A percentile compares a stretch with the other conserved stretches of the same genome.
These are phyloP conservation scores for Naegleria fowleri DNA, from an alignment of 208 protist genomes.

Conservation along the genomic window DNA sequence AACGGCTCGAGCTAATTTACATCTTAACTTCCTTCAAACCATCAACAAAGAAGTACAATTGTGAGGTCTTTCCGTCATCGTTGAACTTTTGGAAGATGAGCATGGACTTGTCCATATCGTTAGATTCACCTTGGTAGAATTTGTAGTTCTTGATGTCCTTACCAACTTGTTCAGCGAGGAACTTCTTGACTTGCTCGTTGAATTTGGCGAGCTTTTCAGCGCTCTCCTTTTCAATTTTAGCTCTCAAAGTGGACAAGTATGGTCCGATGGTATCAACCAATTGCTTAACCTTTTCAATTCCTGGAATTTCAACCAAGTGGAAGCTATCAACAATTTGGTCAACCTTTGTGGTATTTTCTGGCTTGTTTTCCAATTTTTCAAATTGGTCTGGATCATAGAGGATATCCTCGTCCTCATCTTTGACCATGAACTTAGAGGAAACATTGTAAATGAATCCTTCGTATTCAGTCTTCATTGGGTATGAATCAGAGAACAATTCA, in stretches of 20 bases:
- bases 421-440: background rate
- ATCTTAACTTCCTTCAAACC: background rate
- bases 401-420: background rate
- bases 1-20: no score
- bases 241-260: background rate
- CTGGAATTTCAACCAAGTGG: background rate
- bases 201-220: background rate
- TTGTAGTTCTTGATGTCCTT: background rate
- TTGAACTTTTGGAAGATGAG: background rate
- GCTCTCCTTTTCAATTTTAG: background rate
- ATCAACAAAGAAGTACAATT: slow-evolving; percentile 8
- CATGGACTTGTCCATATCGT: background rate
- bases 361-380: background rate
- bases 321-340: background rate
- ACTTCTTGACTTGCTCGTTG: background rate
- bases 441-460: background rate
- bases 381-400: background rate
- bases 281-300: background rate
- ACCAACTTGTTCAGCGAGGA: background rate
- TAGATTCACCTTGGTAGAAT: background rate
- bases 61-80: background rate
- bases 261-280: background rate
- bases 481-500: slow-evolving; percentile 9
- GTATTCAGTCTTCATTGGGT: background rate
- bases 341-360: background rate